These are phyloP conservation scores for Rheum nobile DNA, from an alignment of 148 eudicot species.

Conservation along the genomic window DNA sequence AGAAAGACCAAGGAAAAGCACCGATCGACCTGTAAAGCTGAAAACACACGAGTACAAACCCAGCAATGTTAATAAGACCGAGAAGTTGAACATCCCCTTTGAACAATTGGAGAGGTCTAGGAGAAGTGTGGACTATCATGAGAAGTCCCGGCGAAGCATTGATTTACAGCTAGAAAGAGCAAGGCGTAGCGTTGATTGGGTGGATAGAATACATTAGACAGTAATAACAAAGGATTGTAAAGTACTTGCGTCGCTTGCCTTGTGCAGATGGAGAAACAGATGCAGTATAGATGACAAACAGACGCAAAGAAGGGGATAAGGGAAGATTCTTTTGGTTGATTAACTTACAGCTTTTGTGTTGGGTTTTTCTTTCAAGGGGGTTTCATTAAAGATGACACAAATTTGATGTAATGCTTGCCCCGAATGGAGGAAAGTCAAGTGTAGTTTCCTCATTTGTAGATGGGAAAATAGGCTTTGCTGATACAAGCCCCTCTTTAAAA, in stretches of 20 bases:
- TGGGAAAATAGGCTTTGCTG: neutral
- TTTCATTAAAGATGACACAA: neutral
- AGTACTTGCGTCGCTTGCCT: neutral
- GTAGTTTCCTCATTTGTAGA: constrained; percentile 7
- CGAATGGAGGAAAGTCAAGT: constrained; percentile 5
- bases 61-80: constrained; percentile 43
- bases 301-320: neutral
- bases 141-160: constrained; percentile 56
- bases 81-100: constrained; percentile 52
- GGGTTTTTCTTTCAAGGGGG: constrained; percentile 1
- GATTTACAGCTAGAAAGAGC: constrained; percentile 69
- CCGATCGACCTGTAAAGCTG: constrained; percentile 34
- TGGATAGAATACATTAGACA: constrained; percentile 49
- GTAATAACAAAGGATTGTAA: constrained; percentile 5
- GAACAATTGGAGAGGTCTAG: constrained; percentile 85
- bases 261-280: constrained; percentile 1
- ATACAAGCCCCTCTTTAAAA: neutral
- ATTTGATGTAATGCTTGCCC: neutral
- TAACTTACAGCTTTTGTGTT: constrained; percentile 3
- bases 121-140: constrained; percentile 73
- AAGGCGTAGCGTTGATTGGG: constrained; percentile 85
- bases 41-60: constrained; percentile 46
- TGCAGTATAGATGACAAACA: neutral
- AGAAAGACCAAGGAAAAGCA: constrained; percentile 53
- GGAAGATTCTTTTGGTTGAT: neutral